Percentiles rank a stretch among this genome's conserved stretches.
Conservation (phyloP, 2,329 filamentous ascomycete species). For the Xylariaceae sp. region DNA sequence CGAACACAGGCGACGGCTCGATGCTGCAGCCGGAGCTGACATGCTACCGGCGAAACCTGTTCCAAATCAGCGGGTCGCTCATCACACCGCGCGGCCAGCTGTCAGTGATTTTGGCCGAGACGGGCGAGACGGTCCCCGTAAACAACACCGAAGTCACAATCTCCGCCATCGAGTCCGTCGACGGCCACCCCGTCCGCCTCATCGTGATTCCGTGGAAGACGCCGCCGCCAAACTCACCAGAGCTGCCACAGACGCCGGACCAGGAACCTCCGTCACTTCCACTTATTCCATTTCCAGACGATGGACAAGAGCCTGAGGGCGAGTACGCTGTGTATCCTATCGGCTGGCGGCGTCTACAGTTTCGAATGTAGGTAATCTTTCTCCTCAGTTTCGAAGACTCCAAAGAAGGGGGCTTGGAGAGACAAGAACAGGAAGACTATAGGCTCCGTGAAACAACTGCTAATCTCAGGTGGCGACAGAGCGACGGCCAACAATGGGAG, state of each 20-base stretch:
- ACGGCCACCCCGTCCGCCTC: conserved; percentile 88
- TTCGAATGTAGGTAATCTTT: conserved; percentile 69
- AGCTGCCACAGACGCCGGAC: conserved; percentile 69
- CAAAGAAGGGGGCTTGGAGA: background rate
- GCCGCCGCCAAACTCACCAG: conserved; percentile 78
- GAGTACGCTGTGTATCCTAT: conserved; percentile 92
- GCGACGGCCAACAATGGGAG: conserved; percentile 96
- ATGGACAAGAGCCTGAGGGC: conserved; percentile 66
- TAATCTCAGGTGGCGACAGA: conserved; percentile 49
- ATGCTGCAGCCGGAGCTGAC: conserved; percentile 81
- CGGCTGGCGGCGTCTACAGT: conserved; percentile 92
- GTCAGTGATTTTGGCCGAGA: conserved; percentile 77
- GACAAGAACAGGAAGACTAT: background rate
- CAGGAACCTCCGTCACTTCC: conserved; percentile 87
- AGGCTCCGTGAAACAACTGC: background rate
- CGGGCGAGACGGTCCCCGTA: conserved; percentile 83
- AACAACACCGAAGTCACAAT: conserved; percentile 84
- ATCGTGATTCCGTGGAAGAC: conserved; percentile 99
- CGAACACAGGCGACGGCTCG: conserved; percentile 63
- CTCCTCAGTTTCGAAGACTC: background rate
- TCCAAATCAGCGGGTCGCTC: conserved; percentile 91
- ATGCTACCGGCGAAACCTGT: conserved; percentile 93
- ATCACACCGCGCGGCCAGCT: conserved; percentile 79
- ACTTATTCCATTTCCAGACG: conserved; percentile 71
- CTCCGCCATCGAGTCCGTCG: conserved; percentile 92